A percentile compares a stretch with the other conserved stretches of the same genome.
Conservation (phyloP, 2,329 filamentous ascomycete genomes). For the Microcyclosporella mali region DNA sequence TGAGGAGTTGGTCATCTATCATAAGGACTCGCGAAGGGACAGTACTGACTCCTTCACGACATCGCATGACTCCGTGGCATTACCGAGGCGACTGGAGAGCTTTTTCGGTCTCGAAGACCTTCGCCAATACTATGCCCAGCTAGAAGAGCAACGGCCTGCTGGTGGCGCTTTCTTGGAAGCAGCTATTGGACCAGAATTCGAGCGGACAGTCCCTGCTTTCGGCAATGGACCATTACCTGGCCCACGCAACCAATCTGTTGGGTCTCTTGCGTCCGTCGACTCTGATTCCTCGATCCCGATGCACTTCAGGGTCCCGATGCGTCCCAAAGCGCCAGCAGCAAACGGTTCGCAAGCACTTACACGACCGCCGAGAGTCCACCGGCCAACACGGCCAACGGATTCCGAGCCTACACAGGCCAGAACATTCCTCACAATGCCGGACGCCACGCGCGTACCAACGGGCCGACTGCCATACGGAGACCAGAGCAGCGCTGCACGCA, state of each 20-base stretch:
- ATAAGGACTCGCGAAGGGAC: conserved; percentile 15
- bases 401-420: conserved; percentile 1
- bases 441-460: conserved; percentile 5
- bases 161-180: conserved; percentile 42
- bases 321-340: not conserved
- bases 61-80: conserved; percentile 51
- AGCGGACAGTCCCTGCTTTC: not conserved
- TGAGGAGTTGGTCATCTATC: conserved; percentile 14
- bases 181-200: not conserved
- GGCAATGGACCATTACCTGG: conserved; percentile 1
- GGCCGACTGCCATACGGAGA: conserved; percentile 6
- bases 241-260: conserved; percentile 7
- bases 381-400: conserved; percentile 8
- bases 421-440: conserved; percentile 4
- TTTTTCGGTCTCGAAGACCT: conserved; percentile 71
- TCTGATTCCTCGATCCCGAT: conserved; percentile 14
- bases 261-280: conserved; percentile 9
- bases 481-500: conserved; percentile 18
- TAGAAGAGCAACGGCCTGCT: conserved; percentile 42
- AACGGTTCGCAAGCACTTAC: not conserved
- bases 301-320: conserved; percentile 13
- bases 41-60: conserved; percentile 53
- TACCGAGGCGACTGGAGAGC: conserved; percentile 64
- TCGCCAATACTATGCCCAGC: conserved; percentile 65
- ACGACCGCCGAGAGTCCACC: conserved; percentile 2